Conservation (phyloP, 1,139 yeast genomes). For the Candida tunisiensis region DNA sequence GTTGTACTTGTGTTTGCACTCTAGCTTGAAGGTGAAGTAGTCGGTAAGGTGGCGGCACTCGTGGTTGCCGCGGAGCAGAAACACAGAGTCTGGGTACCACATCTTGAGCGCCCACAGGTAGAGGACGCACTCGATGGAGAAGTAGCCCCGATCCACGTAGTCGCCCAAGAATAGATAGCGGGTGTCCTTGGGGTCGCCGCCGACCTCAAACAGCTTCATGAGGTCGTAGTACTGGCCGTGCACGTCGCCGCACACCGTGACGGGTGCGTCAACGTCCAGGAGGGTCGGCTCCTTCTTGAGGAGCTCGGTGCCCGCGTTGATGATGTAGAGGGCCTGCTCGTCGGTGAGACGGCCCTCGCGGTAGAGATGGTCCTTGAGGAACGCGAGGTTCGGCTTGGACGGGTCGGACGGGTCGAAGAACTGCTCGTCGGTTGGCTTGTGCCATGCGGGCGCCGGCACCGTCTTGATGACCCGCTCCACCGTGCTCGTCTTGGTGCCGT, state of each 20-base stretch:
- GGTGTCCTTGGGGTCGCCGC: constrained; percentile 71
- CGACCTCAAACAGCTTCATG: constrained; percentile 84
- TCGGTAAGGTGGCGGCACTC: constrained; percentile 91
- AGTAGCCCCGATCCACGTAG: constrained; percentile 90
- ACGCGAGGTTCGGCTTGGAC: constrained; percentile 45
- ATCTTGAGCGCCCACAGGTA: constrained; percentile 70
- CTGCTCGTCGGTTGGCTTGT: constrained; percentile 49
- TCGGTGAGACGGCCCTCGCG: constrained; percentile 69
- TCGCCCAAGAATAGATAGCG: constrained; percentile 84
- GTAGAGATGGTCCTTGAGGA: constrained; percentile 56
- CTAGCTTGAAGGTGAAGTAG: constrained; percentile 83
- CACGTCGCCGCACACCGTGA: constrained; percentile 90
- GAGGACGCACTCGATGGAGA: constrained; percentile 75
- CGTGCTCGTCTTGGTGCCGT: constrained; percentile 52
- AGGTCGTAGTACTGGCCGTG: constrained; percentile 93
- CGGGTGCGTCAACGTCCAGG: constrained; percentile 76
- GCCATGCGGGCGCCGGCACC: constrained; percentile 55
- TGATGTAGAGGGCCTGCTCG: constrained; percentile 53
- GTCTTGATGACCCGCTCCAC: constrained; percentile 46
- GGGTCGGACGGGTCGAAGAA: constrained; percentile 42
- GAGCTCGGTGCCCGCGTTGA: constrained; percentile 51
- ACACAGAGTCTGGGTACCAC: constrained; percentile 59
- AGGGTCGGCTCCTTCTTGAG: constrained; percentile 63
- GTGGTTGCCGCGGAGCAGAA: constrained; percentile 87
- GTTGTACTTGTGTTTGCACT: constrained; percentile 78